Percentiles rank a stretch among this genome's conserved stretches.
phyloP scores from a whole-genome alignment of 352 stramenopile genomes.

The Phytophthora multivora region DNA sequence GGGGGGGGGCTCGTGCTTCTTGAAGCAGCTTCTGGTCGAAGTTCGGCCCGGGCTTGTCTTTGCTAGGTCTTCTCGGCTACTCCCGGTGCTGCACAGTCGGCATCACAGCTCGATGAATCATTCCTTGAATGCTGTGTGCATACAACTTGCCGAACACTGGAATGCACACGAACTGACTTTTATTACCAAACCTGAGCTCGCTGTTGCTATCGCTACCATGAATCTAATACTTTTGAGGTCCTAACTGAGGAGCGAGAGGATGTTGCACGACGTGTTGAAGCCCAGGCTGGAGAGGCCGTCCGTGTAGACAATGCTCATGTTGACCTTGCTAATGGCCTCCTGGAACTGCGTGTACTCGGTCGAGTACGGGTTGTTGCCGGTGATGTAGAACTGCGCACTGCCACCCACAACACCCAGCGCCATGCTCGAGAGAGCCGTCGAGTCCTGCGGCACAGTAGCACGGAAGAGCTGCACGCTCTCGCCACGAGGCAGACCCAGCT shows the following conservation, averaged over 20 bases:
- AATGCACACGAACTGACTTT: conserved; percentile 22
- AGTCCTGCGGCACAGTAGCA: conserved; percentile 42
- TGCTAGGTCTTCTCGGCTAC: background rate
- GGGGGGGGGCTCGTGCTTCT: no score
- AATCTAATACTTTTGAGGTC: conserved; percentile 17
- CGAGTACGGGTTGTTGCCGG: conserved; percentile 53
- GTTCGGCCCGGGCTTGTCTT: conserved; percentile 2
- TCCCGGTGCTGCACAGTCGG: background rate
- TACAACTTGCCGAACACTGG: background rate
- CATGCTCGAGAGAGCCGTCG: conserved; percentile 45
- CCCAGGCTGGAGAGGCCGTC: conserved; percentile 46
- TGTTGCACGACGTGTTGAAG: conserved; percentile 42
- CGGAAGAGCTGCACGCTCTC: conserved; percentile 54
- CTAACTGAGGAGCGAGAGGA: conserved; percentile 39
- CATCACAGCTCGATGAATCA: background rate
- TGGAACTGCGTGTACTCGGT: conserved; percentile 45
- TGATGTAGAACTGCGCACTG: conserved; percentile 60
- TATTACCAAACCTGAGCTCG: conserved; percentile 17
- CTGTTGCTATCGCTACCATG: conserved; percentile 19
- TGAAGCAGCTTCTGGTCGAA: no score
- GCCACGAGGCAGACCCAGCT: conserved; percentile 57
- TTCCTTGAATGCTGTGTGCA: background rate
- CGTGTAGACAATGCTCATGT: conserved; percentile 72
- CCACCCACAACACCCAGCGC: conserved; percentile 38
- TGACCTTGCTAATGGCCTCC: conserved; percentile 47